Percentiles rank a stretch among this genome's conserved stretches.
These are phyloP conservation scores for Mycena latifolia DNA, from an alignment of 768 basidiomycete genomes.

Conservation along the genomic window DNA sequence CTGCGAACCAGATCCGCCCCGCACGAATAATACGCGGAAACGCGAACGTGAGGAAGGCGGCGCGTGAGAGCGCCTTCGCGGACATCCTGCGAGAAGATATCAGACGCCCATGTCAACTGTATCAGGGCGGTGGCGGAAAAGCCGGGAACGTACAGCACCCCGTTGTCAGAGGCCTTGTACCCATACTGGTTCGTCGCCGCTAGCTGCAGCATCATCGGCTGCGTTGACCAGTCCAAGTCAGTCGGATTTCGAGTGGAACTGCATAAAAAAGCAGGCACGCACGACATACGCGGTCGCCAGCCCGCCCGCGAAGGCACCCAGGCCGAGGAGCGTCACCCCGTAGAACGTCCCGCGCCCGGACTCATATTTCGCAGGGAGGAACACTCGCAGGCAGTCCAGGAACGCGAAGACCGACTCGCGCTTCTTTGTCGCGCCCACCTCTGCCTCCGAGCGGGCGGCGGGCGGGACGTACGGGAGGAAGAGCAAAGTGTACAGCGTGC, in stretches of 20 bases:
- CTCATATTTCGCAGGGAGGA: slow-evolving; percentile 24
- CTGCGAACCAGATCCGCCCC: too few species aligned
- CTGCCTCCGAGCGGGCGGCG: background rate
- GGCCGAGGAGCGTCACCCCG: slow-evolving; percentile 23
- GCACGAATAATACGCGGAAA: slow-evolving; percentile 25
- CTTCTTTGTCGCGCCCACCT: too few species aligned
- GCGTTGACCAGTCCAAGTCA: background rate
- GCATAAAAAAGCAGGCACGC: slow-evolving; percentile 5
- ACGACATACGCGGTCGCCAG: slow-evolving; percentile 31
- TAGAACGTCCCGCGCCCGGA: slow-evolving; percentile 19
- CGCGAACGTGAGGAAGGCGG: slow-evolving; percentile 32
- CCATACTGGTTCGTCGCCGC: slow-evolving; percentile 36
- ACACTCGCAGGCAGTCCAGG: slow-evolving; percentile 23
- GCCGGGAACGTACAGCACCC: slow-evolving; percentile 22
- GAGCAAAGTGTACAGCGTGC: slow-evolving; percentile 16
- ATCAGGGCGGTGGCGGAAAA: too few species aligned
- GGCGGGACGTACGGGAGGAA: slow-evolving; percentile 30
- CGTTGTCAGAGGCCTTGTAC: slow-evolving; percentile 28
- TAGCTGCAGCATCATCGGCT: slow-evolving; percentile 35
- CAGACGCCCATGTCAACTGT: too few species aligned
- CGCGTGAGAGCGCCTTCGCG: slow-evolving; percentile 31
- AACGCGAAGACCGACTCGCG: slow-evolving; percentile 16
- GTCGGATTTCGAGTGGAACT: too few species aligned
- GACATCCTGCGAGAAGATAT: slow-evolving; percentile 29
- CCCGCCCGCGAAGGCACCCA: slow-evolving; percentile 21